Percentiles rank a stretch among this genome's conserved stretches.
phyloP scores from a whole-genome alignment of 2,329 filamentous ascomycete genomes.

The Dactylonectria estremocensis region DNA sequence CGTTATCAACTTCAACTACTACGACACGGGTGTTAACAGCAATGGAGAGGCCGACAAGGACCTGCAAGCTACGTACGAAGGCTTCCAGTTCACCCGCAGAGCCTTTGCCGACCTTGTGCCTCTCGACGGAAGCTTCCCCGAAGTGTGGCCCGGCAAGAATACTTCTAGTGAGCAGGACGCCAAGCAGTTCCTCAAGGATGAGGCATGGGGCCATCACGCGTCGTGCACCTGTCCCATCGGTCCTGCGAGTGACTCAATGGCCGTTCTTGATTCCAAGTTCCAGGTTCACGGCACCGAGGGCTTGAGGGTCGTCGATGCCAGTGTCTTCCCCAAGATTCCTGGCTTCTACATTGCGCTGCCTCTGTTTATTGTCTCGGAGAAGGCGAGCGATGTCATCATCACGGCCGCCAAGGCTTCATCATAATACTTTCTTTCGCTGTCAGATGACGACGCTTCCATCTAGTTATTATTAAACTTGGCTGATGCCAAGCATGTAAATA shows the following conservation, averaged over 20 bases:
- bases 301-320: conserved; percentile 74
- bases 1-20: conserved; percentile 73
- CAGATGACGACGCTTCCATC: not conserved
- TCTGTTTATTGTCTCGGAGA: conserved; percentile 66
- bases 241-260: conserved; percentile 65
- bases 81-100: conserved; percentile 62
- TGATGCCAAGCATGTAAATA: too few species aligned
- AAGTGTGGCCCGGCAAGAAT: conserved; percentile 55
- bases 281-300: conserved; percentile 69
- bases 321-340: conserved; percentile 59
- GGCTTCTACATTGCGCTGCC: conserved; percentile 41
- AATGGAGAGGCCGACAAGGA: conserved; percentile 58
- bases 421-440: not conserved
- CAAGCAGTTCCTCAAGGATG: conserved; percentile 56
- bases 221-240: conserved; percentile 72
- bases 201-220: conserved; percentile 64
- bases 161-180: conserved; percentile 60
- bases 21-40: conserved; percentile 56
- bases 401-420: conserved; percentile 33
- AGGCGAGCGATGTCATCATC: conserved; percentile 62
- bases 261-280: conserved; percentile 72
- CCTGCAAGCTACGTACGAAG: conserved; percentile 60
- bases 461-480: too few species aligned
- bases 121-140: conserved; percentile 57
- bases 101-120: conserved; percentile 51